A percentile compares a stretch with the other conserved stretches of the same genome.
Conservation (phyloP, 768 basidiomycete species). For the Rhizopogon sp. region DNA sequence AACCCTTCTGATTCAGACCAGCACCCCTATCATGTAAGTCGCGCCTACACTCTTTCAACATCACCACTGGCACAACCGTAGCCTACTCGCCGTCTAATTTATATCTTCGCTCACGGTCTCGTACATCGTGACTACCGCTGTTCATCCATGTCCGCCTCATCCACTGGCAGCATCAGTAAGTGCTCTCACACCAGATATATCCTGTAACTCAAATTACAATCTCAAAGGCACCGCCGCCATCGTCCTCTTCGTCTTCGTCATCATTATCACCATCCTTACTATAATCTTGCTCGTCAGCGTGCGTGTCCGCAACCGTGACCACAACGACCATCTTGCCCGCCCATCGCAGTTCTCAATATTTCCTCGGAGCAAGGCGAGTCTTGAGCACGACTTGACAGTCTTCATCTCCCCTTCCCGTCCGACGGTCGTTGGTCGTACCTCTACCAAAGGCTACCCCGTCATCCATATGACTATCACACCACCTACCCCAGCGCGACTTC, state of each 20-base stretch:
- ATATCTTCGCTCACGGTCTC: too few species aligned
- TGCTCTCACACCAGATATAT: neutral
- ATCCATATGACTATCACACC: constrained; percentile 7
- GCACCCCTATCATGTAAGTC: too few species aligned
- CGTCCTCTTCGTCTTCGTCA: neutral
- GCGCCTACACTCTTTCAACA: neutral
- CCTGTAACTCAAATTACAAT: neutral
- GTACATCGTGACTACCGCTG: neutral
- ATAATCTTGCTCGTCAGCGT: neutral
- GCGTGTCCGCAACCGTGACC: neutral
- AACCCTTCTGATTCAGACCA: too few species aligned
- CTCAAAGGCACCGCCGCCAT: neutral
- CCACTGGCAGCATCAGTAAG: neutral
- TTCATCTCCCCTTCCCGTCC: constrained; percentile 4
- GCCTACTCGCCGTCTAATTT: too few species aligned
- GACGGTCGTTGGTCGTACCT: neutral
- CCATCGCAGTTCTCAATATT: neutral
- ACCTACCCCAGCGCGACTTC: constrained; percentile 4
- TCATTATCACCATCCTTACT: neutral
- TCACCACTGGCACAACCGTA: neutral
- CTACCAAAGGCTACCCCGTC: neutral
- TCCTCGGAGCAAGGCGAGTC: neutral
- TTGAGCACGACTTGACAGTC: neutral
- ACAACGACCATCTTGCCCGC: neutral
- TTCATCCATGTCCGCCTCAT: neutral